A percentile compares a stretch with the other conserved stretches of the same genome.
These are phyloP conservation scores for Cordyceps farinosa DNA, from an alignment of 2,329 filamentous ascomycete species.

Conservation along the genomic window DNA sequence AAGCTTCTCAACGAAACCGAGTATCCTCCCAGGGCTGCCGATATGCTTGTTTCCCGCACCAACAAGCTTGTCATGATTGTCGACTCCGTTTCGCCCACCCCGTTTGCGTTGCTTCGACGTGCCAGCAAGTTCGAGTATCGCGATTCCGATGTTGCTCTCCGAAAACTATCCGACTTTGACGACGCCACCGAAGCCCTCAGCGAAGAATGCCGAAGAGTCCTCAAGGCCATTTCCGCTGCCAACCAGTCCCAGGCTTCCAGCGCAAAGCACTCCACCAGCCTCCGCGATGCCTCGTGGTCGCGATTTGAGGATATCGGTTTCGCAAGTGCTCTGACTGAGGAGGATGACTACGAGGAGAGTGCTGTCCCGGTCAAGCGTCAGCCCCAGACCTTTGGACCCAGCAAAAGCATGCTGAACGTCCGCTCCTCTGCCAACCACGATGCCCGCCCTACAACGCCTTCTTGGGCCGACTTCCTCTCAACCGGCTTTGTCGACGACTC, in stretches of 20 bases:
- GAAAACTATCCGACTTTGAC: constrained; percentile 81
- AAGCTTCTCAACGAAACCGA: constrained; percentile 88
- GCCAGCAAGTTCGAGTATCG: constrained; percentile 95
- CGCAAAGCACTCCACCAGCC: constrained; percentile 66
- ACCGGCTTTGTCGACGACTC: constrained; percentile 82
- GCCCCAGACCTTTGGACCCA: constrained; percentile 21
- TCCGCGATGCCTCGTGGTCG: constrained; percentile 90
- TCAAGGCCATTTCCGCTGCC: constrained; percentile 80
- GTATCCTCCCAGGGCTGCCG: constrained; percentile 80
- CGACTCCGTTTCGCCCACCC: constrained; percentile 88
- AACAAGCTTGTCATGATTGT: constrained; percentile 96
- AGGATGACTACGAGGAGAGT: constrained; percentile 60
- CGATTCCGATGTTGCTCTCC: constrained; percentile 79
- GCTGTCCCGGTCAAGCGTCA: constrained; percentile 38
- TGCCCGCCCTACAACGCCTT: constrained; percentile 87
- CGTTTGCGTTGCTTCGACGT: constrained; percentile 83
- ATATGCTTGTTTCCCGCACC: constrained; percentile 73
- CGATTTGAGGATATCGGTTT: constrained; percentile 96
- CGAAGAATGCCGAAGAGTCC: constrained; percentile 87
- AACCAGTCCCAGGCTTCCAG: constrained; percentile 79
- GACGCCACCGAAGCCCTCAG: constrained; percentile 86
- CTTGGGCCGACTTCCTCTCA: constrained; percentile 96
- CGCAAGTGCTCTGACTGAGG: constrained; percentile 68
- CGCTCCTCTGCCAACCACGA: constrained; percentile 65
- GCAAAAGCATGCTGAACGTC: constrained; percentile 25